phyloP scores from a whole-genome alignment of 2,329 filamentous ascomycete genomes.

The Clonostachys rosea region DNA sequence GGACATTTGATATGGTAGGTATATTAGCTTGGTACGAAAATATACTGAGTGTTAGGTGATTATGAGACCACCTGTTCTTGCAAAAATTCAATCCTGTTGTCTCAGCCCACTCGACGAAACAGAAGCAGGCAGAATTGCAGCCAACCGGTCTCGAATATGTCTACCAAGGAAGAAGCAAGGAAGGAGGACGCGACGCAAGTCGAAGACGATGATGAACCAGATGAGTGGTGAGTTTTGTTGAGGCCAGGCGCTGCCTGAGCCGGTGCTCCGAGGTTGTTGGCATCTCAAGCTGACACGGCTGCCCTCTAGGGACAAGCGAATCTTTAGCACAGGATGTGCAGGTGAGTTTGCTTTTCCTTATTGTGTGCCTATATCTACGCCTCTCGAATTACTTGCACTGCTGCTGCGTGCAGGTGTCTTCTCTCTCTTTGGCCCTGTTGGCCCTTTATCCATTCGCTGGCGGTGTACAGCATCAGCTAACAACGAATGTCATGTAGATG shows the following conservation, averaged over 20 bases:
- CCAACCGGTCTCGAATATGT: background rate
- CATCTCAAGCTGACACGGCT: constrained; percentile 1
- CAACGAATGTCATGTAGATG: constrained; percentile 46
- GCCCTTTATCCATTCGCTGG: too few species aligned
- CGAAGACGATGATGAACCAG: constrained; percentile 78
- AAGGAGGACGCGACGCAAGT: constrained; percentile 16
- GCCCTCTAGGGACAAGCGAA: constrained; percentile 81
- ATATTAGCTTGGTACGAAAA: too few species aligned
- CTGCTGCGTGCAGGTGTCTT: too few species aligned
- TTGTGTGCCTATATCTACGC: too few species aligned
- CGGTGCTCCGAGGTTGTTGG: background rate
- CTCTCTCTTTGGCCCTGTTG: too few species aligned
- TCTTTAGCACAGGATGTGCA: constrained; percentile 92
- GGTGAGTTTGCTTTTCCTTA: constrained; percentile 45
- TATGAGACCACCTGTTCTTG: too few species aligned
- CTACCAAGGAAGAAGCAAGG: constrained; percentile 8
- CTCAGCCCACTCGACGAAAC: too few species aligned
- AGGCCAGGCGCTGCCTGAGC: background rate
- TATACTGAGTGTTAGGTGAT: too few species aligned
- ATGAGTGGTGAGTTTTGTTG: constrained; percentile 72
- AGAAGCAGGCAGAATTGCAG: too few species aligned
- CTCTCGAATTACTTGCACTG: background rate
- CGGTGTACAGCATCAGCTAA: too few species aligned
- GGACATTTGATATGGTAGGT: too few species aligned
- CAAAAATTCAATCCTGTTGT: too few species aligned